Percentiles rank a stretch among this genome's conserved stretches.
Evolutionary conservation across 345 rosid species (phyloP).

Genomic region (Citrus glauca): DNA sequence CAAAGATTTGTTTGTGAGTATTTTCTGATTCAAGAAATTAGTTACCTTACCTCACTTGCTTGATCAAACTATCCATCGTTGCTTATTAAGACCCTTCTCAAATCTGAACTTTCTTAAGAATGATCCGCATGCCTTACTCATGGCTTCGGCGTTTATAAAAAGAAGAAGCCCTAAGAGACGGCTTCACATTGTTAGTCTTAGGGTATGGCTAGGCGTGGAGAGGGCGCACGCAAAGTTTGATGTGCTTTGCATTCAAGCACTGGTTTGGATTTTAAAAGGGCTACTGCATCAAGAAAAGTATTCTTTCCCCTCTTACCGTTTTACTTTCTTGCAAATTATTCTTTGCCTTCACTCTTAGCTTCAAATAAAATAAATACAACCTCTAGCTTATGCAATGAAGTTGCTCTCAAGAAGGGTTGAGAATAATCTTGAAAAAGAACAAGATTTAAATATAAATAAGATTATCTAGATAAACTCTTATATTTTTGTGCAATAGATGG

Average conservation of each 20-base stretch:
- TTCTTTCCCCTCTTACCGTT: constrained; percentile 17
- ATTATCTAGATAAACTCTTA: not conserved
- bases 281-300: constrained; percentile 28
- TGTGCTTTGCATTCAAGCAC: constrained; percentile 41
- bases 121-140: not conserved
- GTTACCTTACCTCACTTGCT: constrained; percentile 37
- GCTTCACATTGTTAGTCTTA: not conserved
- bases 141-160: constrained; percentile 23
- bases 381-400: not conserved
- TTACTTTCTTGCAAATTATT: not conserved
- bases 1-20: not conserved
- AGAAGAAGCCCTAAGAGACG: constrained; percentile 18
- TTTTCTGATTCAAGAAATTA: not conserved
- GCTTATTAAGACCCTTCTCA: not conserved
- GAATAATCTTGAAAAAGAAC: constrained; percentile 13
- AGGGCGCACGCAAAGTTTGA: constrained; percentile 26
- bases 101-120: constrained; percentile 4
- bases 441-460: not conserved
- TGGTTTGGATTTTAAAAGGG: constrained; percentile 14
- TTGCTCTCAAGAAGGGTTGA: not conserved
- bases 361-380: not conserved
- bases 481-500: not conserved
- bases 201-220: constrained; percentile 6
- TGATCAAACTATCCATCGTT: constrained; percentile 35
- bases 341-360: not conserved